These are phyloP conservation scores for Hypoxylon subgilvum DNA, from an alignment of 495 filamentous ascomycete species.

Conservation along the genomic window DNA sequence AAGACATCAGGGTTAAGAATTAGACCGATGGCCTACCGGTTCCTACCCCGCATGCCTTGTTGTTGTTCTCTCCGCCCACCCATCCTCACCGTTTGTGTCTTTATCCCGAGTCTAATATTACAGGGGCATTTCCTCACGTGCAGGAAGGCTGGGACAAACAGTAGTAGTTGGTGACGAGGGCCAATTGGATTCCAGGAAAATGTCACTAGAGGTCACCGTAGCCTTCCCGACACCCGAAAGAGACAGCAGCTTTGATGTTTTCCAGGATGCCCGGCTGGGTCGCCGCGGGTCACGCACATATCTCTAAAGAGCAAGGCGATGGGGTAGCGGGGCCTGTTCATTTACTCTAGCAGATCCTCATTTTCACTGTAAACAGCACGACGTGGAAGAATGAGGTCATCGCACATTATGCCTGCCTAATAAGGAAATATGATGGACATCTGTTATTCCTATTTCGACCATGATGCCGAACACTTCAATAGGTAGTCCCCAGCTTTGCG, in stretches of 20 bases:
- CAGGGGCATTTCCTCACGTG: too few species aligned
- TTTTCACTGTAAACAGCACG: slow-evolving; percentile 18
- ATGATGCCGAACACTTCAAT: slow-evolving; percentile 22
- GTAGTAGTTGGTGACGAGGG: too few species aligned
- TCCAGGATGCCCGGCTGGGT: slow-evolving; percentile 34
- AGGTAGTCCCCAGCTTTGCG: slow-evolving; percentile 16
- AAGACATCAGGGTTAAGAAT: neutral
- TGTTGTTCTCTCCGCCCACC: slow-evolving; percentile 21
- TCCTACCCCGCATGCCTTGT: slow-evolving; percentile 22
- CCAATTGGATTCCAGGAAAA: too few species aligned
- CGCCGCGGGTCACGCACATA: slow-evolving; percentile 34
- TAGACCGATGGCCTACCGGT: neutral
- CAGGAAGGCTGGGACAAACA: too few species aligned
- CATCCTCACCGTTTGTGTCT: slow-evolving; percentile 2
- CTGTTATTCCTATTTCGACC: slow-evolving; percentile 21
- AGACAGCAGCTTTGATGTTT: slow-evolving; percentile 26
- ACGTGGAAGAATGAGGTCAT: slow-evolving; percentile 22
- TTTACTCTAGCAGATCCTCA: slow-evolving; percentile 34
- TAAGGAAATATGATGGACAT: slow-evolving; percentile 13
- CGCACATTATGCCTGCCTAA: slow-evolving; percentile 24
- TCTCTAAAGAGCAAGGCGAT: slow-evolving; percentile 9
- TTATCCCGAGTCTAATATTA: slow-evolving; percentile 20
- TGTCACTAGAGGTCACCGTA: too few species aligned
- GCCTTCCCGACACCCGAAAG: too few species aligned
- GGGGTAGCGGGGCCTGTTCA: slow-evolving; percentile 31